Percentiles rank a stretch among this genome's conserved stretches.
These are phyloP conservation scores for Pichia exigua DNA, from an alignment of 805 yeast genomes.

Conservation along the genomic window DNA sequence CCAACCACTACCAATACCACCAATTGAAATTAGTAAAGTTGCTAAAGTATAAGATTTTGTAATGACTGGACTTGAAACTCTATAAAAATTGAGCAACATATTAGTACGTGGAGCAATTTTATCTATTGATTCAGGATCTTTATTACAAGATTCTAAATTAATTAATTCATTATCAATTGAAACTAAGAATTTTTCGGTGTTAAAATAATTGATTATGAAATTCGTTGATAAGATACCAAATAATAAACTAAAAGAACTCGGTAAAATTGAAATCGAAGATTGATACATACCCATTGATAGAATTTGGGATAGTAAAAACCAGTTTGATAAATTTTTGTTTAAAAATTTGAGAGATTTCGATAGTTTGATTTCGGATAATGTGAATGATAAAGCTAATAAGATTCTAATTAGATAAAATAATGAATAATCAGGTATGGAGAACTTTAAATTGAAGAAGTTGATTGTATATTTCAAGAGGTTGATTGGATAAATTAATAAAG, in stretches of 20 bases:
- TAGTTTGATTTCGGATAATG: slow-evolving; percentile 47
- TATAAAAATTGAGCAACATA: slow-evolving; percentile 9
- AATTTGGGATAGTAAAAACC: slow-evolving; percentile 57
- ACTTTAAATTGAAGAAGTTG: neutral
- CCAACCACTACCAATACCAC: slow-evolving; percentile 77
- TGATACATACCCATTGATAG: slow-evolving; percentile 80
- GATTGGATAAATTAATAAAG: slow-evolving; percentile 20
- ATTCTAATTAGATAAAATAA: slow-evolving; percentile 50
- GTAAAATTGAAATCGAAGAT: slow-evolving; percentile 79
- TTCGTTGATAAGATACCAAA: slow-evolving; percentile 39
- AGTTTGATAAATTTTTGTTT: slow-evolving; percentile 37
- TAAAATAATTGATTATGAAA: slow-evolving; percentile 29
- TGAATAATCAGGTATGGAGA: slow-evolving; percentile 12
- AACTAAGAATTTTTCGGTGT: slow-evolving; percentile 16
- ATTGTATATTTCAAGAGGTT: slow-evolving; percentile 6
- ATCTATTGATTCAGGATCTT: slow-evolving; percentile 12
- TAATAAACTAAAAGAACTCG: slow-evolving; percentile 70
- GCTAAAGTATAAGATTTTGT: slow-evolving; percentile 24
- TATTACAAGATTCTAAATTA: slow-evolving; percentile 11
- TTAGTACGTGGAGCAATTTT: slow-evolving; percentile 12
- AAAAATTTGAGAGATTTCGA: slow-evolving; percentile 34
- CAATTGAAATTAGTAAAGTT: slow-evolving; percentile 44
- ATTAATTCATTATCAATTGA: slow-evolving; percentile 15
- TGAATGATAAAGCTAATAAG: slow-evolving; percentile 32
- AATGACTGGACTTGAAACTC: slow-evolving; percentile 12